These are phyloP conservation scores for Phytopythium montanum DNA, from an alignment of 352 stramenopile species.

Conservation along the genomic window DNA sequence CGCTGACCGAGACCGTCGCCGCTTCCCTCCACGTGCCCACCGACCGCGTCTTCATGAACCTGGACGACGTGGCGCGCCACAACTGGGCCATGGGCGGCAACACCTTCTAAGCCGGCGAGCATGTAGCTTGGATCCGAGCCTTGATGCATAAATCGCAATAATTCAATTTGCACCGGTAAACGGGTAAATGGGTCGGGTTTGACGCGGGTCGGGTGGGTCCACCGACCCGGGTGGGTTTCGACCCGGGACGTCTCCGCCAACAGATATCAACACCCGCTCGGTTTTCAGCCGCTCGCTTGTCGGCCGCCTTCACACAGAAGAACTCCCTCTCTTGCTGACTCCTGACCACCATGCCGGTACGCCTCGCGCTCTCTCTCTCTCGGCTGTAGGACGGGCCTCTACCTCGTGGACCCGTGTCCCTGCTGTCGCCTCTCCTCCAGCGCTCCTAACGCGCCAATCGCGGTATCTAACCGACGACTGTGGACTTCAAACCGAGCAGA, in stretches of 20 bases:
- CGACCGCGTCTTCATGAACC: conserved; percentile 35
- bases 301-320: conserved; percentile 3
- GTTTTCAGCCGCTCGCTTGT: too few relatives aligned
- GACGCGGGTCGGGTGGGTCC: not conserved
- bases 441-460: not conserved
- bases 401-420: not conserved
- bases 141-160: not conserved
- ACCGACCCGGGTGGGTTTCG: not conserved
- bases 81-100: conserved; percentile 28
- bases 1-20: conserved; percentile 18
- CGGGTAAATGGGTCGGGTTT: not conserved
- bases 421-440: not conserved
- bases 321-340: conserved; percentile 12
- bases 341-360: conserved; percentile 10
- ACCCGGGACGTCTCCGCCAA: conserved; percentile 1
- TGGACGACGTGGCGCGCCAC: conserved; percentile 23
- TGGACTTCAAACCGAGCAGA: conserved; percentile 31
- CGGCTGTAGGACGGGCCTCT: too few relatives aligned
- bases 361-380: not conserved
- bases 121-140: too few relatives aligned
- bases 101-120: conserved; percentile 1
- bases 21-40: conserved; percentile 18
- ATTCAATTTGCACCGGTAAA: not conserved
- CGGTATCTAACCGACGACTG: too few relatives aligned
- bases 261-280: not conserved